Evolutionary conservation across 2,329 filamentous ascomycete species (phyloP), one percentile per base, ranked within the genome.

Genomic region (Hypoxylon sp.): DNA sequence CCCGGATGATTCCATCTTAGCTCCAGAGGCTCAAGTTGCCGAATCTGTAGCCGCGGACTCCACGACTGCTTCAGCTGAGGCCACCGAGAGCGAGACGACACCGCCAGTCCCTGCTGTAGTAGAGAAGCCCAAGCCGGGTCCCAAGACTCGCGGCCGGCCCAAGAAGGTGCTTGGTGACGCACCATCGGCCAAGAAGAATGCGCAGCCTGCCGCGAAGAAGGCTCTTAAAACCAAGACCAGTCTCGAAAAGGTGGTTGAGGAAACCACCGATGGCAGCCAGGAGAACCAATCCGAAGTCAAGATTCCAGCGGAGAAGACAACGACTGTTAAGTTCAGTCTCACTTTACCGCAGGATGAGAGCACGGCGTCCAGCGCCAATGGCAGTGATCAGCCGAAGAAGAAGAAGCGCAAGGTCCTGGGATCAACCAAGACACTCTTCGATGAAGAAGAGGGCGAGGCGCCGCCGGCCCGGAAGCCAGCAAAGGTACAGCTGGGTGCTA

Each of bases 391-490:
- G 67, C 79, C 76, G 6, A 85, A 82, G 76, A 89, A 87, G 74
- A 92, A 90, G 82, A 93, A 90, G 81, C 87, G 90, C 65, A 94
- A 92, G 77, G 79, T 92, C 4, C 81, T 91, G 1, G 87, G 89
- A 20, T 82, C 84, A 20, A 86, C 85, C 49, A 87, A 87, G 67
- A 91, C 87, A 2, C 74, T 95, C 5, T 92, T 94, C 70, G 89
- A 91, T 61, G 89, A 90, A 7, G 89, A 91, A 7, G 84, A 82
- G 4, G 87, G 77, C 10, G 86, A 86, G 62, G 79, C 73, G 26
- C 73, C 71, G 26, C 67, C 62, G 17, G 62, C 68, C 6, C 69
- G 69, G 51, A 70, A 75, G 53, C 72, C 73, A 8, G 65, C 66
- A 10, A 77, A 74, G 72, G 59, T 69, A 3, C 70, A 67, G 43